phyloP scores from a whole-genome alignment of 2,329 filamentous ascomycete species.

The Drechslera avenae region DNA sequence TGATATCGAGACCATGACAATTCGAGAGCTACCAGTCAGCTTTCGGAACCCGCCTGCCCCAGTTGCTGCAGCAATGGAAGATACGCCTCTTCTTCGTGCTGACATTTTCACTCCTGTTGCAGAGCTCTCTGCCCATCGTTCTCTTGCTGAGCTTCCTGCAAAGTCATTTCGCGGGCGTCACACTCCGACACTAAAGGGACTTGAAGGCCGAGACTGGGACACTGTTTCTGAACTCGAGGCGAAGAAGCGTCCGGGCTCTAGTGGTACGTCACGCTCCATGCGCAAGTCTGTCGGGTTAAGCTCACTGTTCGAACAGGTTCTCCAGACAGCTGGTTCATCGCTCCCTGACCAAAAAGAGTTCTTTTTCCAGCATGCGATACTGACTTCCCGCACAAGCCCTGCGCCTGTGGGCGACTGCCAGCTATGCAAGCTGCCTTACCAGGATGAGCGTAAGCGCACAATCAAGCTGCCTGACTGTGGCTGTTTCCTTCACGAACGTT shows the following conservation, averaged over 20 bases:
- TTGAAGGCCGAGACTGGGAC: conserved; percentile 3
- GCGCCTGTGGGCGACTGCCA: conserved; percentile 4
- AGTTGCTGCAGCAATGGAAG: too few species aligned
- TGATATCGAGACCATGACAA: neutral
- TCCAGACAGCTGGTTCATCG: neutral
- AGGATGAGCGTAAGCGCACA: neutral
- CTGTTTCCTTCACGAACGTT: conserved; percentile 7
- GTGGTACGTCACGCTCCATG: neutral
- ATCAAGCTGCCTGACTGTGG: conserved; percentile 2
- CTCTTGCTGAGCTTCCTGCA: neutral
- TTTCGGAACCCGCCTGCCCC: neutral
- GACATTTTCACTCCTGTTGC: neutral
- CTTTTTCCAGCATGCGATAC: conserved; percentile 2
- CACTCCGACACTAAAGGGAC: conserved; percentile 1
- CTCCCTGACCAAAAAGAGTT: conserved; percentile 6
- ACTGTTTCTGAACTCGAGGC: too few species aligned
- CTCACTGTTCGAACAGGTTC: conserved; percentile 13
- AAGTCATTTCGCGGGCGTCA: neutral
- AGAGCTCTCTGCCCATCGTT: neutral
- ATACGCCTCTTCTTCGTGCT: neutral
- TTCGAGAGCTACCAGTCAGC: neutral
- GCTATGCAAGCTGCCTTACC: conserved; percentile 4
- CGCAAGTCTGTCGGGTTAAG: neutral
- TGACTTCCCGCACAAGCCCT: neutral
- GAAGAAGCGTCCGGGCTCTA: neutral